phyloP scores from a whole-genome alignment of 2,329 filamentous ascomycete genomes.

The Metarhizium brunneum region DNA sequence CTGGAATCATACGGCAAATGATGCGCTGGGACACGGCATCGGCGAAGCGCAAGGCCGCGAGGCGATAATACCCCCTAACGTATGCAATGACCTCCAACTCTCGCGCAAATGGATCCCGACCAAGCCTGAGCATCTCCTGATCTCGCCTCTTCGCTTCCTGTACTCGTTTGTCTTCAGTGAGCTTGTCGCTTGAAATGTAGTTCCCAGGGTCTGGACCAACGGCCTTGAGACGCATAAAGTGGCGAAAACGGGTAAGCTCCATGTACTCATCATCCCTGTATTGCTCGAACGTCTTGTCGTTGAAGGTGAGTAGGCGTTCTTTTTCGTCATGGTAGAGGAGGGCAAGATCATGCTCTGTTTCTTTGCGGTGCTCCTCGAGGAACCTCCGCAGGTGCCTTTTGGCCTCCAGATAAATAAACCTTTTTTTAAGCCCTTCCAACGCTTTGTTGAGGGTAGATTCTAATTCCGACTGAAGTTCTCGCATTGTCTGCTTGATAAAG shows the following conservation, averaged over 20 bases:
- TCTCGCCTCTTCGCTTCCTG: slow-evolving; percentile 34
- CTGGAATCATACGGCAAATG: slow-evolving; percentile 38
- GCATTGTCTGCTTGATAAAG: slow-evolving; percentile 38
- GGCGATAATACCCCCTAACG: slow-evolving; percentile 59
- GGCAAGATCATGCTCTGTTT: slow-evolving; percentile 27
- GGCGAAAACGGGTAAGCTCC: slow-evolving; percentile 36
- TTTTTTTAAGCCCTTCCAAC: slow-evolving; percentile 35
- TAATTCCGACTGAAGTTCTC: slow-evolving; percentile 37
- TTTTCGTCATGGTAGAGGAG: slow-evolving; percentile 44
- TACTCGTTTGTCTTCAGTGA: slow-evolving; percentile 38
- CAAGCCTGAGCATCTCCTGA: slow-evolving; percentile 37
- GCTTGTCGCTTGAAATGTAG: slow-evolving; percentile 6
- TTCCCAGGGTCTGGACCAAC: slow-evolving; percentile 16
- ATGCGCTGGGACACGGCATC: slow-evolving; percentile 43
- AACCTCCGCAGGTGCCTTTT: slow-evolving; percentile 33
- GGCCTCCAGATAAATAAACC: slow-evolving; percentile 40
- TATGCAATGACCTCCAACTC: slow-evolving; percentile 56
- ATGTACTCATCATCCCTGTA: slow-evolving; percentile 37
- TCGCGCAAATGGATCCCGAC: slow-evolving; percentile 44
- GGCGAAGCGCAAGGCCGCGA: slow-evolving; percentile 55
- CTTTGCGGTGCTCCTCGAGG: slow-evolving; percentile 27
- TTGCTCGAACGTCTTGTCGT: slow-evolving; percentile 35
- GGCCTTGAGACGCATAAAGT: slow-evolving; percentile 38
- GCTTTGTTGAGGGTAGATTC: slow-evolving; percentile 36
- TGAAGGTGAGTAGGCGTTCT: slow-evolving; percentile 48